Conservation (phyloP, 768 basidiomycete genomes). For the Gelatoporia subvermispora region DNA sequence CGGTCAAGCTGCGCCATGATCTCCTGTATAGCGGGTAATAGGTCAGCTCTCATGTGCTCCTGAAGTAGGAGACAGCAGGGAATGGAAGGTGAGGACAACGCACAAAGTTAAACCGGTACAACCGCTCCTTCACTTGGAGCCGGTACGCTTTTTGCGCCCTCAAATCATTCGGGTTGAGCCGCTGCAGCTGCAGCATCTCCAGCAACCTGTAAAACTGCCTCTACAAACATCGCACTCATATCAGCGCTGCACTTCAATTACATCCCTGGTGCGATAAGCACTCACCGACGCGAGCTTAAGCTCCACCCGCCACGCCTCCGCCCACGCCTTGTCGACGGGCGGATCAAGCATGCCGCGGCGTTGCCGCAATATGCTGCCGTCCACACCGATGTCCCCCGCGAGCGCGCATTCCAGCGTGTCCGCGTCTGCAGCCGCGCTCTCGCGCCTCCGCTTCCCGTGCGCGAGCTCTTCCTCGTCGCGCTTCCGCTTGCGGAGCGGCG, state of each 20-base stretch:
- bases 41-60: not conserved
- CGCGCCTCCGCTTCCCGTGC: slow-evolving; percentile 33
- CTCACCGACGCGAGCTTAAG: slow-evolving; percentile 85
- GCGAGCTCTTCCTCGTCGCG: slow-evolving; percentile 39
- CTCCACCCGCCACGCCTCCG: slow-evolving; percentile 73
- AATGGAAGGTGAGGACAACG: slow-evolving; percentile 29
- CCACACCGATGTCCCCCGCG: not conserved
- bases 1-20: slow-evolving; percentile 84
- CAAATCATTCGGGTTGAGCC: slow-evolving; percentile 59
- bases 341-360: slow-evolving; percentile 62
- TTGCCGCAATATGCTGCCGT: not conserved
- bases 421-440: not conserved
- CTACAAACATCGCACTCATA: slow-evolving; percentile 33
- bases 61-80: not conserved
- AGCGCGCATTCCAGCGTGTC: not conserved
- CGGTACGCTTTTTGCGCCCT: slow-evolving; percentile 62
- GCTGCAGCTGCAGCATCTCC: slow-evolving; percentile 74
- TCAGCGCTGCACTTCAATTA: slow-evolving; percentile 1
- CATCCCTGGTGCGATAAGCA: slow-evolving; percentile 13
- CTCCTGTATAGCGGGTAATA: slow-evolving; percentile 51
- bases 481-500: too few relatives aligned
- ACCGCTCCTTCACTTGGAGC: slow-evolving; percentile 88
- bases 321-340: slow-evolving; percentile 72
- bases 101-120: slow-evolving; percentile 95
- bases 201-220: slow-evolving; percentile 90